Evolutionary conservation across 176 grass and related monocot species (phyloP).

Genomic region (Pontederia paniculata): DNA sequence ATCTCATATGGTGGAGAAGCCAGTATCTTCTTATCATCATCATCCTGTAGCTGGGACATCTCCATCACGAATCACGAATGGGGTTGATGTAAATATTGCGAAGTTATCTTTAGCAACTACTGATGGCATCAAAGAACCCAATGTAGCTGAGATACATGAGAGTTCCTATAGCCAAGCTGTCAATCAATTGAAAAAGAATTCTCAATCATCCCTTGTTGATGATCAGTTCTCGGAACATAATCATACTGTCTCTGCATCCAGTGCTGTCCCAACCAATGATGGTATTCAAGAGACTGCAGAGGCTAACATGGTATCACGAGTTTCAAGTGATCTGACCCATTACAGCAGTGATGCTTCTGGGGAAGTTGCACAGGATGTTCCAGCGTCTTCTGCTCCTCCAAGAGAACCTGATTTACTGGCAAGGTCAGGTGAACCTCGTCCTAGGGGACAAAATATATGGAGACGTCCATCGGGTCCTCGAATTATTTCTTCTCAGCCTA

Average conservation of each 20-base stretch:
- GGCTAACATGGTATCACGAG: slow-evolving; percentile 26
- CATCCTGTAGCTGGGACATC: slow-evolving; percentile 14
- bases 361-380: slow-evolving; percentile 29
- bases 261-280: slow-evolving; percentile 32
- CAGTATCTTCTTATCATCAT: slow-evolving; percentile 21
- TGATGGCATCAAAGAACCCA: slow-evolving; percentile 31
- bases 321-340: slow-evolving; percentile 43
- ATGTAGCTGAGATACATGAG: slow-evolving; percentile 28
- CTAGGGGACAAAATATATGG: slow-evolving; percentile 36
- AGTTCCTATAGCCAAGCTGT: slow-evolving; percentile 34
- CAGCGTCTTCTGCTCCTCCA: slow-evolving; percentile 25
- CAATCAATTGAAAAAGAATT: slow-evolving; percentile 32
- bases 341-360: slow-evolving; percentile 42
- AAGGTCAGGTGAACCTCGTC: slow-evolving; percentile 26
- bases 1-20: slow-evolving; percentile 22
- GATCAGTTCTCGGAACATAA: slow-evolving; percentile 22
- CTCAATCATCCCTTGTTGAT: slow-evolving; percentile 28
- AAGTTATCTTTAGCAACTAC: slow-evolving; percentile 25
- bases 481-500: slow-evolving; percentile 43
- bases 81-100: slow-evolving; percentile 24
- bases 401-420: slow-evolving; percentile 29
- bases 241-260: slow-evolving; percentile 22
- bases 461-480: slow-evolving; percentile 45
- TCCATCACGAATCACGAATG: slow-evolving; percentile 31
- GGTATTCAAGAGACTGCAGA: slow-evolving; percentile 14